Evolutionary conservation across 345 rosid species (phyloP).

Genomic region (Lumnitzera racemosa): DNA sequence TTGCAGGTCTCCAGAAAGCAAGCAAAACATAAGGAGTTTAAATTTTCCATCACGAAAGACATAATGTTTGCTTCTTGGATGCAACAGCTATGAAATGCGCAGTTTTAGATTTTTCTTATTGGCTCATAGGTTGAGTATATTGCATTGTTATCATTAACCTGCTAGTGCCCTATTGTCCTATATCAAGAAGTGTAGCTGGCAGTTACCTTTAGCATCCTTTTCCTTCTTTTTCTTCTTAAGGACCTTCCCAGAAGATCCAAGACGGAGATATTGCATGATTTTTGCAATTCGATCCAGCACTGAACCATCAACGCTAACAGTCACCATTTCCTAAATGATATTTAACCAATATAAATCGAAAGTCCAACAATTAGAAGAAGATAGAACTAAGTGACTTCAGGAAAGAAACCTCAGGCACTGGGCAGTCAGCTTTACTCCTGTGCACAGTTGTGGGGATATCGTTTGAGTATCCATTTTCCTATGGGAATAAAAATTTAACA

Average conservation of each 20-base stretch:
- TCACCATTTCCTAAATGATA: constrained; percentile 72
- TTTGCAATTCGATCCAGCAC: constrained; percentile 95
- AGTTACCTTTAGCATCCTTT: constrained; percentile 65
- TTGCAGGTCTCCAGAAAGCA: no score
- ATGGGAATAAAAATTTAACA: constrained; percentile 2
- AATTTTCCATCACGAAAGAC: no score
- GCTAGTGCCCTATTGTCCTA: no score
- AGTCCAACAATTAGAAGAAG: constrained; percentile 13
- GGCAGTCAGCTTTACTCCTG: constrained; percentile 97
- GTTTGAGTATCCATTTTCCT: constrained; percentile 86
- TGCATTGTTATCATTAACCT: neutral
- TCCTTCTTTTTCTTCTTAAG: constrained; percentile 99
- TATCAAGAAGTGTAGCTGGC: neutral
- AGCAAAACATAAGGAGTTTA: no score
- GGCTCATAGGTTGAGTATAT: no score
- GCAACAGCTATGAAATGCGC: no score
- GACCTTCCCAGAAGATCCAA: constrained; percentile 97
- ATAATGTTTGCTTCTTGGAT: no score
- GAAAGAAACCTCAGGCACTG: constrained; percentile 69
- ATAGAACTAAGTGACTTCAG: constrained; percentile 1
- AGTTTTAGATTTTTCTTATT: no score
- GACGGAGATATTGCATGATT: constrained; percentile 96
- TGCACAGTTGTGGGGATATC: constrained; percentile 98
- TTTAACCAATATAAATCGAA: constrained; percentile 11
- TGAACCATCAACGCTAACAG: constrained; percentile 88